Evolutionary conservation across 495 filamentous ascomycete genomes (phyloP).

Genomic region (Xylaria venustula): DNA sequence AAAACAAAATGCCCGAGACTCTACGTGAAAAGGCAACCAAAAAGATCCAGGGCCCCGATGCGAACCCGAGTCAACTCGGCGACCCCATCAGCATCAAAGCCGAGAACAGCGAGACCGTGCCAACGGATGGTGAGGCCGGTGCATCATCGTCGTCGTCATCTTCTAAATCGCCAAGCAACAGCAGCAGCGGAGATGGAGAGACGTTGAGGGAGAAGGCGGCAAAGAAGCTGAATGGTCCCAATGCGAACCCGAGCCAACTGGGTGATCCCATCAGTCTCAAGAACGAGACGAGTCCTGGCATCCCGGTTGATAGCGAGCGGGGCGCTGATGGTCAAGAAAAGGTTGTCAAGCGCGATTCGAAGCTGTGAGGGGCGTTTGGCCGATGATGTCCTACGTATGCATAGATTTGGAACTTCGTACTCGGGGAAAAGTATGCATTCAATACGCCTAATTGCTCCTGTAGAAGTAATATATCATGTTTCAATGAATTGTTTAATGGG

Average conservation of each 20-base stretch:
- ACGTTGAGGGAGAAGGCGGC: constrained; percentile 31
- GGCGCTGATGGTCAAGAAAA: constrained; percentile 1
- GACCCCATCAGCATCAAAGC: constrained; percentile 45
- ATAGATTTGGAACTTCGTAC: neutral
- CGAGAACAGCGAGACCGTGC: constrained; percentile 32
- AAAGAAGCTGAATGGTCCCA: constrained; percentile 34
- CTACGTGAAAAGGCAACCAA: constrained; percentile 36
- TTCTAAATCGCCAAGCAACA: neutral
- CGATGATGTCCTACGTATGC: no score
- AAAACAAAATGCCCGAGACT: constrained; percentile 28
- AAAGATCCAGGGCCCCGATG: constrained; percentile 33
- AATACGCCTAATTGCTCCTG: no score
- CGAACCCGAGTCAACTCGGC: constrained; percentile 44
- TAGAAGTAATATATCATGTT: no score
- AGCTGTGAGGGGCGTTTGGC: constrained; percentile 14
- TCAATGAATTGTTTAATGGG: no score
- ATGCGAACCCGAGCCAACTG: constrained; percentile 40
- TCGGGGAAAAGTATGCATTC: neutral
- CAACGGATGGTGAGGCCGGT: constrained; percentile 21
- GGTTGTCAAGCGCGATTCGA: constrained; percentile 19
- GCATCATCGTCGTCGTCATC: constrained; percentile 9
- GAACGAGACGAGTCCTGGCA: constrained; percentile 34
- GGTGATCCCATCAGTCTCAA: constrained; percentile 44
- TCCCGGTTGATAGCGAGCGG: constrained; percentile 16
- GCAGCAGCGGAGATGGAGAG: constrained; percentile 2